Evolutionary conservation across 495 filamentous ascomycete species (phyloP), one percentile per base, ranked within the genome.

Genomic region (Tuber borchii): DNA sequence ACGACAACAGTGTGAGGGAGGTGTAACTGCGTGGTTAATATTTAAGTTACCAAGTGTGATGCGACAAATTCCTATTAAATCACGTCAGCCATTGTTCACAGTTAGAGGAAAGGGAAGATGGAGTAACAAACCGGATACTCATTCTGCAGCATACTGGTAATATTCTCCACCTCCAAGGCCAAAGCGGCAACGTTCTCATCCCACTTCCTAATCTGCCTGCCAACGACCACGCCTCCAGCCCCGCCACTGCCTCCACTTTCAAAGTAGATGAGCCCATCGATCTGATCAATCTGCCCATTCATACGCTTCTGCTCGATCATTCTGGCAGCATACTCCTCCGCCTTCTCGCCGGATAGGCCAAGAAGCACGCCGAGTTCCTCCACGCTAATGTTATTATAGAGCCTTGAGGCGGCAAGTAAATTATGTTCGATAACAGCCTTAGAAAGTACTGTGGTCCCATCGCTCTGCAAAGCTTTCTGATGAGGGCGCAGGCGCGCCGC

Each of bases 341-440:
- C 96, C 81, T 91, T 91, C 76, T 93, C 92, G 0, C 88, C 90
- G 44, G 91, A 90, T 2, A 97, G 85, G 0, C 92, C 94, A 6
- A 99, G 86, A 56, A 97, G 87, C 42, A 86, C 83, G 0, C 91
- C 95, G 7, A 99, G 87, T 22, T 90, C 90, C 75, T 92, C 90
- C 73, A 93, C 90, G 3, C 88, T 88, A 76, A 99, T 97, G 82
- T 98, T 97, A 82, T 88, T 90, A 83, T 98, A 99, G 20, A 99
- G 86, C 74, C 91, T 90, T 31, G 92, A 95, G 0, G 90, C 92
- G 39, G 90, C 93, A 17, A 97, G 88, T 10, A 99, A 88, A 81
- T 99, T 99, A 84, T 99, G 95, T 84, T 99, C 95, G 39, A 97
- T 90, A 14, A 98, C 93, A 1, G 95, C 95, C 82, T 93, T 94